Evolutionary conservation across 1,139 yeast species (phyloP).

Genomic region (Scheffersomyces lignicola): DNA sequence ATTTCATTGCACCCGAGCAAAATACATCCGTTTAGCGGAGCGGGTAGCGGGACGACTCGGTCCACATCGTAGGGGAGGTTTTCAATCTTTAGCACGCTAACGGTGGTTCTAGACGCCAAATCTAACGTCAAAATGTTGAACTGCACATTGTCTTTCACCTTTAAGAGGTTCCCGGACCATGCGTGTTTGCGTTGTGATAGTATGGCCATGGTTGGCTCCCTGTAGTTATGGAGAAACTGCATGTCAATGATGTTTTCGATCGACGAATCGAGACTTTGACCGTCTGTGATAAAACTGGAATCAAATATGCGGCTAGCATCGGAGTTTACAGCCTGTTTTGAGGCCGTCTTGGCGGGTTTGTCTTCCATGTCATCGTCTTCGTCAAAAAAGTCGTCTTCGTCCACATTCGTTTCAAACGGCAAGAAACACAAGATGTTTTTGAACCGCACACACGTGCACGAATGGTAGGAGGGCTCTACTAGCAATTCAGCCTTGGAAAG

Average conservation of each 20-base stretch:
- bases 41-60: conserved; percentile 59
- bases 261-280: conserved; percentile 55
- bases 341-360: conserved; percentile 7
- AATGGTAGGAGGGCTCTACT: conserved; percentile 61
- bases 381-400: conserved; percentile 42
- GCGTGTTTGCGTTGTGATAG: conserved; percentile 62
- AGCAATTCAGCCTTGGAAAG: conserved; percentile 50
- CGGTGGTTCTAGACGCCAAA: conserved; percentile 58
- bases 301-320: conserved; percentile 27
- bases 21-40: conserved; percentile 71
- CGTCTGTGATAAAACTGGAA: conserved; percentile 58
- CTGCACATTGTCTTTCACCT: conserved; percentile 61
- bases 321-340: conserved; percentile 6
- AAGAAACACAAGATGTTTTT: conserved; percentile 74
- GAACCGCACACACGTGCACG: conserved; percentile 65
- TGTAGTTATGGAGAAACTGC: conserved; percentile 67
- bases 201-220: conserved; percentile 80
- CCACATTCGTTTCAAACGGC: conserved; percentile 57
- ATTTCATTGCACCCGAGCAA: conserved; percentile 77
- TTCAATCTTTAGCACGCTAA: conserved; percentile 63
- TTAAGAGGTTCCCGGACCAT: conserved; percentile 75
- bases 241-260: conserved; percentile 65
- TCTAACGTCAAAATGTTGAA: conserved; percentile 69
- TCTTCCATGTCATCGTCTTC: conserved; percentile 19
- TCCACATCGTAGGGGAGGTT: conserved; percentile 77